phyloP scores from a whole-genome alignment of 208 protist genomes.

The Wallacemonas collosoma region DNA sequence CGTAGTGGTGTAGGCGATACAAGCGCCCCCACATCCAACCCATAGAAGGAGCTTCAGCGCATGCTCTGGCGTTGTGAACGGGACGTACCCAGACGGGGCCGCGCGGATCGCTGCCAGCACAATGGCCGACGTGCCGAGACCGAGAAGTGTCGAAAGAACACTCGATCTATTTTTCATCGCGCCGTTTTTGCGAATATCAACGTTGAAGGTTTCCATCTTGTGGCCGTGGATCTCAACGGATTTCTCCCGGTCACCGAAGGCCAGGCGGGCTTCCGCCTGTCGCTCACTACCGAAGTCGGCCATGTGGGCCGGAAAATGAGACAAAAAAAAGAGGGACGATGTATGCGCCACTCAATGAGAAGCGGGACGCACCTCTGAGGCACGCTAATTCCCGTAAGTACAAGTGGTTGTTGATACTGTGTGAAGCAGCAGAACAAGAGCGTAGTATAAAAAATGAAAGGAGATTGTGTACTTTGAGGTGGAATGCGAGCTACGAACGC shows the following conservation, averaged over 20 bases:
- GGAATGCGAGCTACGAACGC: too few relatives aligned
- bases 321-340: too few relatives aligned
- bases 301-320: constrained; percentile 17
- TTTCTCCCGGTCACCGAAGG: constrained; percentile 65
- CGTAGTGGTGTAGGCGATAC: constrained; percentile 52
- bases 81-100: constrained; percentile 1
- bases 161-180: constrained; percentile 78
- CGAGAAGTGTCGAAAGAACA: constrained; percentile 53
- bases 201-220: constrained; percentile 84
- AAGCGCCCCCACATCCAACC: constrained; percentile 36
- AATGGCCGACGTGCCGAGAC: constrained; percentile 56
- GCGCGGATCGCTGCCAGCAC: constrained; percentile 30
- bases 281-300: constrained; percentile 37
- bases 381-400: too few relatives aligned
- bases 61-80: constrained; percentile 21
- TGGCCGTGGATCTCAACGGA: constrained; percentile 70
- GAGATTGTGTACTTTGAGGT: too few relatives aligned
- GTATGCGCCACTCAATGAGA: not conserved
- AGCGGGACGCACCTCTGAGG: not conserved
- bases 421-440: too few relatives aligned
- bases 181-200: constrained; percentile 83
- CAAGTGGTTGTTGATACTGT: too few relatives aligned
- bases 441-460: too few relatives aligned
- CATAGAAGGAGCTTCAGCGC: constrained; percentile 37
- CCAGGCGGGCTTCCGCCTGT: constrained; percentile 47